Base-by-base conservation (phyloP, 257 asterid species). In the Solanum sparsipilum region DNA sequence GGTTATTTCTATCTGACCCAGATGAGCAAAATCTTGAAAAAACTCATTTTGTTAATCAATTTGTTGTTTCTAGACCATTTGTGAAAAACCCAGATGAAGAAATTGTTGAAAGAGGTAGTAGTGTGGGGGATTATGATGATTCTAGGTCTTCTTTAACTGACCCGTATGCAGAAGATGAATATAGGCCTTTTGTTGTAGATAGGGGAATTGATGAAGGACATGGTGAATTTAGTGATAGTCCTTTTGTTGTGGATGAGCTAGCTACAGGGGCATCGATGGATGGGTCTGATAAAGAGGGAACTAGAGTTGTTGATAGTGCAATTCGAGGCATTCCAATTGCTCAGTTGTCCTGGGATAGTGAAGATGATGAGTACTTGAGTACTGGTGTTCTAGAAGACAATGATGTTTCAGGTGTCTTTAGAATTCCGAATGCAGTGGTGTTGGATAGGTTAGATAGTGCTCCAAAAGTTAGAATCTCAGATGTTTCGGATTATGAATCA, bases 331-430 rank as follows among this genome's bases (percentile, higher is more conserved):
- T 94, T 39, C 98, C 98, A 6, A 84, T 94, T 88, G 99, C 98
- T 31, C 86, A 86, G 89, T 74, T 95, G 87, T 92, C 98, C 5
- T 87, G 94, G 85, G 97, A 93, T 84, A 93, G 94, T 73, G 94
- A 94, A 78, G 96, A 93, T 63, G 97, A 94, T 63, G 97, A 94
- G 84, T 96, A 93, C 48, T 90, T 70, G 89, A 90, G 91, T 78
- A 93, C 79, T 39, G 93, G 48, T 87, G 91, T 87, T 85, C 87
- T 67, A 23, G 95, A 92, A 83, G 93, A 58, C 32, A 38, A 88
- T 79, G 92, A 87, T n/a, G 89, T 89, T 86, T 90, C 86, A 5
- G 94, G 92, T 34, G 48, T 87, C 67, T 92, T 74, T 81, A 89
- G 93, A 86, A 90, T 92, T 79, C 93, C 93, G 3, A 90, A 92